phyloP scores from a whole-genome alignment of 441 rosid species.

The Corymbia citriodora region DNA sequence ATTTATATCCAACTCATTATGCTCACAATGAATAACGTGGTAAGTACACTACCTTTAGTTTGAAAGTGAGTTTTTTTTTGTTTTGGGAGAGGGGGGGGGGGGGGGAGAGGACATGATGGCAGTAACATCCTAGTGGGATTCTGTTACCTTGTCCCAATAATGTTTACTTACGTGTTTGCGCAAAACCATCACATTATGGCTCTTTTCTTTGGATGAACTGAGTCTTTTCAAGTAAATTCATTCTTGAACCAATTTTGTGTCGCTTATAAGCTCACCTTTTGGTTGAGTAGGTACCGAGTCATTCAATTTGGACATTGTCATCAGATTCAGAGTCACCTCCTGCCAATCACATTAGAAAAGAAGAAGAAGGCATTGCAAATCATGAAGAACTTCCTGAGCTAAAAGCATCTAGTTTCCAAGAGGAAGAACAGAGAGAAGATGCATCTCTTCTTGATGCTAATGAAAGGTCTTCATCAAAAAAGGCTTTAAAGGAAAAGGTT shows the following conservation, averaged over 20 bases:
- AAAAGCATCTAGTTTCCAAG: constrained; percentile 15
- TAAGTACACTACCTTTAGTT: not conserved
- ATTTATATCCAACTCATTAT: not conserved
- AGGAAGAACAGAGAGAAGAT: constrained; percentile 31
- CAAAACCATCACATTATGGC: not conserved
- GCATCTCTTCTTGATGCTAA: constrained; percentile 14
- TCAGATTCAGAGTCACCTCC: constrained; percentile 74
- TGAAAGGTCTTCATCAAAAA: constrained; percentile 29
- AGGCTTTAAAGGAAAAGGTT: constrained; percentile 43
- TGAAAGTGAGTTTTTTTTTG: too few relatives aligned
- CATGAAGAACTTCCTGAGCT: constrained; percentile 7
- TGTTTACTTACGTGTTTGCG: not conserved
- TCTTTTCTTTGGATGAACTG: not conserved
- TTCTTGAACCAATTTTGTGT: not conserved
- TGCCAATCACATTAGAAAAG: constrained; percentile 12
- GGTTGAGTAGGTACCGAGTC: constrained; percentile 33
- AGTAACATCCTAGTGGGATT: not conserved
- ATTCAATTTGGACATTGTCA: constrained; percentile 42
- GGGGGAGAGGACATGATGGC: not conserved
- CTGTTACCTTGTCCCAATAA: not conserved
- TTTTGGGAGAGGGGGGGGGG: too few relatives aligned
- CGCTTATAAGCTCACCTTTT: not conserved
- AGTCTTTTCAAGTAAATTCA: not conserved
- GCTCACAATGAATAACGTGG: not conserved
- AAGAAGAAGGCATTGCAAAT: constrained; percentile 8